Evolutionary conservation across 257 asterid genomes (phyloP).

Genomic region (Plantago major): DNA sequence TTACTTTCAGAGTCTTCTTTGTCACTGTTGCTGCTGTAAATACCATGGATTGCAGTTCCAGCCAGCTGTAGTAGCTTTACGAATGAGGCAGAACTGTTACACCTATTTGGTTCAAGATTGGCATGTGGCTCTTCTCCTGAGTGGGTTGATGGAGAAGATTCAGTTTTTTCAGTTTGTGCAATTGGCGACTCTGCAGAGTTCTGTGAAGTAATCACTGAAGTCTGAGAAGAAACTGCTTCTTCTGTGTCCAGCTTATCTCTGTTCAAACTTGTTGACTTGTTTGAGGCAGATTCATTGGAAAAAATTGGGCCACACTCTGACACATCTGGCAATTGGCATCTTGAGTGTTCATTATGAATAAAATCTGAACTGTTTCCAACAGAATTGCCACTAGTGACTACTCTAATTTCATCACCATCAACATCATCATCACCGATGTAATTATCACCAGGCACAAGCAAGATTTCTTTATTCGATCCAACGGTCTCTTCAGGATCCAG

Average conservation of each 20-base stretch:
- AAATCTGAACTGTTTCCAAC: conserved; percentile 17
- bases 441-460: conserved; percentile 30
- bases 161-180: conserved; percentile 45
- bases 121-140: conserved; percentile 41
- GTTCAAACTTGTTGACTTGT: conserved; percentile 28
- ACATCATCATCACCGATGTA: conserved; percentile 27
- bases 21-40: conserved; percentile 27
- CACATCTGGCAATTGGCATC: conserved; percentile 31
- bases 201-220: conserved; percentile 61
- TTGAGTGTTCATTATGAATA: conserved; percentile 26
- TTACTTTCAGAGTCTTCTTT: conserved; percentile 19
- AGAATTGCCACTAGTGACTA: conserved; percentile 26
- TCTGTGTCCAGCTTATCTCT: conserved; percentile 50
- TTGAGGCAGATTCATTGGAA: conserved; percentile 32
- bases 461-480: conserved; percentile 35
- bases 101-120: conserved; percentile 25
- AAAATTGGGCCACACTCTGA: conserved; percentile 31
- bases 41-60: conserved; percentile 32
- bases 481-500: conserved; percentile 38
- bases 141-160: conserved; percentile 41
- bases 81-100: conserved; percentile 36
- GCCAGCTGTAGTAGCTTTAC: conserved; percentile 57
- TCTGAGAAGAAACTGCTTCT: conserved; percentile 61
- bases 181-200: conserved; percentile 46
- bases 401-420: conserved; percentile 33